phyloP scores from a whole-genome alignment of 2,329 filamentous ascomycete genomes.

The Sporothrix sp. region DNA sequence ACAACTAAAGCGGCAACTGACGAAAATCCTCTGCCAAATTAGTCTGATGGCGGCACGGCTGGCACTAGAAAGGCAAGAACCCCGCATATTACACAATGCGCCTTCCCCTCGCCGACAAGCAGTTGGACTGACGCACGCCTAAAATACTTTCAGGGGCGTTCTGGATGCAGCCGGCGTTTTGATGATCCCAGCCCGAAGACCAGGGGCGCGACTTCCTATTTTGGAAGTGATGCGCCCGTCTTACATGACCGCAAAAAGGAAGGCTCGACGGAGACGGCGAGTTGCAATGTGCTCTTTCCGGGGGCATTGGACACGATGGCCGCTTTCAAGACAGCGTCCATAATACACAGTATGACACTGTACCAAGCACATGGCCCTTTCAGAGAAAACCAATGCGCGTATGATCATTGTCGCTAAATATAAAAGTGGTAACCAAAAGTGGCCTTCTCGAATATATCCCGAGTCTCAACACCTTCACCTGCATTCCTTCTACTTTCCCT shows the following conservation, averaged over 20 bases:
- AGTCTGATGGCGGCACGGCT: slow-evolving; percentile 1
- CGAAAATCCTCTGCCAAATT: neutral
- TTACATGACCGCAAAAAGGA: neutral
- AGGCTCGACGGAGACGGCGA: no score
- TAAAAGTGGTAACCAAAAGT: no score
- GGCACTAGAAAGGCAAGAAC: neutral
- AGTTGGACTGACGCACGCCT: neutral
- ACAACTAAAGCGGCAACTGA: neutral
- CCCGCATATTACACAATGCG: slow-evolving; percentile 9
- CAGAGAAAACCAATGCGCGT: no score
- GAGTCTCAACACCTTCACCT: neutral
- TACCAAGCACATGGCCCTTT: no score
- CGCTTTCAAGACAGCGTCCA: no score
- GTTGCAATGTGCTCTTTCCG: no score
- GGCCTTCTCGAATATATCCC: no score
- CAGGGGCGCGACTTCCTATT: neutral
- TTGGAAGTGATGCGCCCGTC: slow-evolving; percentile 1
- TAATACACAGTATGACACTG: no score
- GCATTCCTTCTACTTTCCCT: neutral
- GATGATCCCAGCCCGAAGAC: slow-evolving; percentile 6
- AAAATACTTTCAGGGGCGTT: no score
- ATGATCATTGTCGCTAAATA: no score
- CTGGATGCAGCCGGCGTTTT: slow-evolving; percentile 4
- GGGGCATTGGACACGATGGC: no score
- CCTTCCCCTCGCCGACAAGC: neutral